Conservation (phyloP, 495 filamentous ascomycete genomes). For the Copromyces sp. region DNA sequence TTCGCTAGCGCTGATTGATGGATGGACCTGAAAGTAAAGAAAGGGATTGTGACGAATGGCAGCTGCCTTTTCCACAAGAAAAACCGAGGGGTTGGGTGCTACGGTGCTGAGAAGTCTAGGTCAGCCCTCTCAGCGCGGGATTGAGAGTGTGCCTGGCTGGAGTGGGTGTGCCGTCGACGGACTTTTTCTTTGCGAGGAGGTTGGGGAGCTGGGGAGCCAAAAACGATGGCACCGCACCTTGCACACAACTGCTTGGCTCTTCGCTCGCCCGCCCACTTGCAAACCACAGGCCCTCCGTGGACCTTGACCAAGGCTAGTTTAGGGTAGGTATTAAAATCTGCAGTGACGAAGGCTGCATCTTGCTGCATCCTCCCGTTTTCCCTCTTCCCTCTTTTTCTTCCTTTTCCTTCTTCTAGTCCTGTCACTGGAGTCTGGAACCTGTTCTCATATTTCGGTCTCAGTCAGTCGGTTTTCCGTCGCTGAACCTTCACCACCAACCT, state of each 20-base stretch:
- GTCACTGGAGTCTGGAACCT: constrained; percentile 1
- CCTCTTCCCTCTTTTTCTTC: constrained; percentile 3
- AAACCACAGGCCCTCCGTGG: constrained; percentile 3
- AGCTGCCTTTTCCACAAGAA: background rate
- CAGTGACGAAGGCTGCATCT: constrained; percentile 14
- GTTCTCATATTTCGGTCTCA: constrained; percentile 2
- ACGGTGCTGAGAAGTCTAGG: background rate
- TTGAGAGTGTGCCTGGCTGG: background rate
- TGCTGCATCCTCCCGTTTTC: background rate
- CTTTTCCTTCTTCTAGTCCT: background rate
- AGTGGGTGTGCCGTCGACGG: background rate
- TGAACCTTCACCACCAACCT: background rate
- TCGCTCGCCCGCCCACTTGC: background rate
- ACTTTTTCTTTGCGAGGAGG: constrained; percentile 14
- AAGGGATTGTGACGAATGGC: constrained; percentile 9
- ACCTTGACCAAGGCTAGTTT: background rate
- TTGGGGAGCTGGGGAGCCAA: constrained; percentile 11
- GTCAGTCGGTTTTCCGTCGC: background rate
- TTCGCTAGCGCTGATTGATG: background rate
- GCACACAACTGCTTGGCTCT: constrained; percentile 6
- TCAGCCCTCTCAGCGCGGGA: constrained; percentile 1
- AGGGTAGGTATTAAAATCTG: constrained; percentile 6
- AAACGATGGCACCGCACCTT: constrained; percentile 12
- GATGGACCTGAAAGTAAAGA: background rate
- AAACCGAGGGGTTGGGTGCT: constrained; percentile 21